phyloP scores from a whole-genome alignment of 495 filamentous ascomycete genomes.

The Penicillium manginii region DNA sequence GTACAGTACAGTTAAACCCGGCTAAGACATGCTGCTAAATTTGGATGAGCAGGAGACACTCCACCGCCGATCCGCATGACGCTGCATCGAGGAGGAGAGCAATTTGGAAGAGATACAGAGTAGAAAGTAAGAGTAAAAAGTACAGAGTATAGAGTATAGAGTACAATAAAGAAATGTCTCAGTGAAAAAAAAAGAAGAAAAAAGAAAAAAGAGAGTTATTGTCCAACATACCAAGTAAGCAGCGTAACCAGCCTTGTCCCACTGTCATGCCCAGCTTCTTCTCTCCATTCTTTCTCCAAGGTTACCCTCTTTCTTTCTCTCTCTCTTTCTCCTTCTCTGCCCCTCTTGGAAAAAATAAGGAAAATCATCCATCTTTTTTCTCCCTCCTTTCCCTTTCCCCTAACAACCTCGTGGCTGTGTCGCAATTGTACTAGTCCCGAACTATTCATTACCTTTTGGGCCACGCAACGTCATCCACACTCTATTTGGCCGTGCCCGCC shows the following conservation, averaged over 20 bases:
- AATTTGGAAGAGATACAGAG: too few relatives aligned
- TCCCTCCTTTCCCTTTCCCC: not conserved
- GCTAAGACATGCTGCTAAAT: constrained; percentile 23
- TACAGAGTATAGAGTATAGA: not conserved
- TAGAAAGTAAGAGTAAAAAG: not conserved
- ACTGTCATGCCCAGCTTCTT: constrained; percentile 5
- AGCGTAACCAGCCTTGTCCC: not conserved
- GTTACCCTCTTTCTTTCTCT: not conserved
- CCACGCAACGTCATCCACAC: constrained; percentile 20
- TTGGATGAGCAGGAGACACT: constrained; percentile 11
- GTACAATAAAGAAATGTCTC: not conserved
- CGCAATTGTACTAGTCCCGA: not conserved
- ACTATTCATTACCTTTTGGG: not conserved
- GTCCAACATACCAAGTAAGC: not conserved
- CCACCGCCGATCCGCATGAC: constrained; percentile 25
- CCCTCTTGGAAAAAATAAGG: not conserved
- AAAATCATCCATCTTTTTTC: not conserved
- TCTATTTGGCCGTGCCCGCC: not conserved
- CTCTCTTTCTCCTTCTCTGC: not conserved
- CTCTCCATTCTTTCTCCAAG: constrained; percentile 4
- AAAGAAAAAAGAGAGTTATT: not conserved
- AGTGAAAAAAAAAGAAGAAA: not conserved
- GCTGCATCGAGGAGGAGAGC: not conserved
- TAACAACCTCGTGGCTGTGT: too few relatives aligned
- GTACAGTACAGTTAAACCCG: constrained; percentile 20